phyloP scores from a whole-genome alignment of 495 filamentous ascomycete genomes.

The Penicillium coffeae region DNA sequence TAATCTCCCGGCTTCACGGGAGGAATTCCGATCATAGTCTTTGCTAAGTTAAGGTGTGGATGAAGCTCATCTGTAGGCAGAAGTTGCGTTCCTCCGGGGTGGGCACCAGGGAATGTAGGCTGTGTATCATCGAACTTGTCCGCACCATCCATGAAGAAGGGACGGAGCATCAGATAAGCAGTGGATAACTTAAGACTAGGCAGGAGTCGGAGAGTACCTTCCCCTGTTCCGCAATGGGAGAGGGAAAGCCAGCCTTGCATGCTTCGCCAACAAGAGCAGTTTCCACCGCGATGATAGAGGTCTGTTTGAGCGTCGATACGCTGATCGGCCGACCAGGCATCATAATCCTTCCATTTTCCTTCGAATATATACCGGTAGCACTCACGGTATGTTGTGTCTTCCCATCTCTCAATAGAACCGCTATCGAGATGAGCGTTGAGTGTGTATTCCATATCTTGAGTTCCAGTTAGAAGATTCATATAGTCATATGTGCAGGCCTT shows the following conservation, averaged over 20 bases:
- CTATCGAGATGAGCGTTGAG: no score
- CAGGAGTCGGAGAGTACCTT: constrained; percentile 67
- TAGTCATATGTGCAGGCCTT: no score
- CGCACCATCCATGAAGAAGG: constrained; percentile 58
- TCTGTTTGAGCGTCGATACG: constrained; percentile 58
- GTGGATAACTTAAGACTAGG: constrained; percentile 61
- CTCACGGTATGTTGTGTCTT: no score
- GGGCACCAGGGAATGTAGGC: constrained; percentile 45
- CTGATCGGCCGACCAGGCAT: constrained; percentile 63
- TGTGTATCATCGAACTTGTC: not conserved
- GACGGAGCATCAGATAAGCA: constrained; percentile 66
- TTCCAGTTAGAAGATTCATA: no score
- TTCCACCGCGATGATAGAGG: constrained; percentile 66
- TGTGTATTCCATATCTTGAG: no score
- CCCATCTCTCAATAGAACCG: no score
- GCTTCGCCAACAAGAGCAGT: constrained; percentile 69
- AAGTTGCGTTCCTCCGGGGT: constrained; percentile 64
- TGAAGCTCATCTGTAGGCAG: constrained; percentile 56
- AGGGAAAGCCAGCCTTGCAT: constrained; percentile 74
- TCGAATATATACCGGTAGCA: constrained; percentile 61
- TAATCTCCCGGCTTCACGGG: constrained; percentile 64
- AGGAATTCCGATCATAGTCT: constrained; percentile 68
- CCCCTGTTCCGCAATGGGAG: constrained; percentile 53
- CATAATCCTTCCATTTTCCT: constrained; percentile 66
- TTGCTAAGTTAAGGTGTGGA: constrained; percentile 62